phyloP scores from a whole-genome alignment of 495 filamentous ascomycete genomes.

The Durotheca rogersii region DNA sequence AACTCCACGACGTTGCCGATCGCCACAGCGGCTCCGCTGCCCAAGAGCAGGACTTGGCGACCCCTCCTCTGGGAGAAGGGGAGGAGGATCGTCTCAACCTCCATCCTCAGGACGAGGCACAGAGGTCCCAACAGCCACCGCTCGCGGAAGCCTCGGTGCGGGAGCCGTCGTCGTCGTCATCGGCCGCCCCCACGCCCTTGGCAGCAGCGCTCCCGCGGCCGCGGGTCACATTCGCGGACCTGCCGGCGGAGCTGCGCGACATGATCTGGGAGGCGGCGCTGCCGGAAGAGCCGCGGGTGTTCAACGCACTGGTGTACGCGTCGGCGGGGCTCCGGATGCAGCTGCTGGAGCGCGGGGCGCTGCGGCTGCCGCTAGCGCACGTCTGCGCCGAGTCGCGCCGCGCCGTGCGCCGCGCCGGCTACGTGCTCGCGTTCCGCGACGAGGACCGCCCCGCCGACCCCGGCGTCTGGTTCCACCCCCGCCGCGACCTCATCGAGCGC shows the following conservation, averaged over 20 bases:
- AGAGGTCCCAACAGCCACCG: not conserved
- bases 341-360: constrained; percentile 18
- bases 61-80: not conserved
- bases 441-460: constrained; percentile 25
- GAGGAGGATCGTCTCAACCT: not conserved
- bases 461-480: constrained; percentile 33
- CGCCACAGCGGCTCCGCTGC: not conserved
- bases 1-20: not conserved
- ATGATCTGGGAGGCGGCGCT: constrained; percentile 38
- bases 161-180: not conserved
- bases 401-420: constrained; percentile 26
- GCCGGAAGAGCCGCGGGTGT: constrained; percentile 29
- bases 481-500: constrained; percentile 24
- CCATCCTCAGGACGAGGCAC: too few relatives aligned
- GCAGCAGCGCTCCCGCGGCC: not conserved
- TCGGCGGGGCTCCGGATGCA: constrained; percentile 27
- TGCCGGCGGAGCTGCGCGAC: constrained; percentile 35
- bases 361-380: constrained; percentile 28
- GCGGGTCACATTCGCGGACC: constrained; percentile 22
- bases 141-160: not conserved
- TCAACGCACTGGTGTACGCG: constrained; percentile 30
- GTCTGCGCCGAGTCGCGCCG: constrained; percentile 35
- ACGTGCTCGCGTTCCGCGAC: constrained; percentile 27
- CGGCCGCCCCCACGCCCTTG: not conserved
- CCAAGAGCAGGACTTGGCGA: not conserved